These are phyloP conservation scores for Phytophthora cajani DNA, from an alignment of 352 stramenopile genomes.

Conservation along the genomic window DNA sequence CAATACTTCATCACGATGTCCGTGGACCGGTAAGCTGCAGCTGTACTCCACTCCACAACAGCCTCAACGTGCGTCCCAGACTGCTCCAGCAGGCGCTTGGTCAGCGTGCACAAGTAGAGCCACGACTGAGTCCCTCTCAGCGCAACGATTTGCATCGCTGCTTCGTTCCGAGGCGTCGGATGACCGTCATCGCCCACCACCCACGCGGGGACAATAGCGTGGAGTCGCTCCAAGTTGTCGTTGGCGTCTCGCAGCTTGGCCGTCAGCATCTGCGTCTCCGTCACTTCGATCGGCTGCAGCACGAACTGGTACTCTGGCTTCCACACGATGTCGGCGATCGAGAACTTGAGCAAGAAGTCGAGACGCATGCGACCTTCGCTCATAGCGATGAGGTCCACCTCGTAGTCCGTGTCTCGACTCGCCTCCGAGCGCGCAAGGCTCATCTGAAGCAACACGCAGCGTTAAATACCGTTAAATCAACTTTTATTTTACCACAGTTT, in stretches of 20 bases:
- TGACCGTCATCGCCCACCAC: constrained; percentile 8
- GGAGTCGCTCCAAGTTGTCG: constrained; percentile 31
- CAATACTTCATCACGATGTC: constrained; percentile 20
- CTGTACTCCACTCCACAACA: constrained; percentile 8
- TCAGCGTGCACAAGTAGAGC: constrained; percentile 25
- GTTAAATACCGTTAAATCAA: neutral
- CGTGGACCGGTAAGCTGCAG: neutral
- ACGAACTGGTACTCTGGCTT: constrained; percentile 41
- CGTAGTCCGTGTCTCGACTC: constrained; percentile 11
- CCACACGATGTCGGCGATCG: constrained; percentile 33
- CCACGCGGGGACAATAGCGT: constrained; percentile 33
- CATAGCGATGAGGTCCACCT: constrained; percentile 35
- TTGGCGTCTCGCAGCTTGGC: constrained; percentile 35
- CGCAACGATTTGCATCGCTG: constrained; percentile 20
- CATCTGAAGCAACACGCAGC: constrained; percentile 13
- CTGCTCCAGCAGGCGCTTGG: constrained; percentile 18
- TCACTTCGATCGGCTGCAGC: constrained; percentile 33
- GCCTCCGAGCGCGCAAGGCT: constrained; percentile 13
- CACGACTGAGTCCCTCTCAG: constrained; percentile 26
- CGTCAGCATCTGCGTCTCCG: constrained; percentile 34
- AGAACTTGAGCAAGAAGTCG: constrained; percentile 34
- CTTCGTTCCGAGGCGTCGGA: constrained; percentile 6
- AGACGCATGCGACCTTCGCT: constrained; percentile 34
- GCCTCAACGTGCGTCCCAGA: constrained; percentile 10
- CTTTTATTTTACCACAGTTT: neutral